A percentile compares a stretch with the other conserved stretches of the same genome.
phyloP scores from a whole-genome alignment of 2,329 filamentous ascomycete species.

The Fusarium denticulatum region DNA sequence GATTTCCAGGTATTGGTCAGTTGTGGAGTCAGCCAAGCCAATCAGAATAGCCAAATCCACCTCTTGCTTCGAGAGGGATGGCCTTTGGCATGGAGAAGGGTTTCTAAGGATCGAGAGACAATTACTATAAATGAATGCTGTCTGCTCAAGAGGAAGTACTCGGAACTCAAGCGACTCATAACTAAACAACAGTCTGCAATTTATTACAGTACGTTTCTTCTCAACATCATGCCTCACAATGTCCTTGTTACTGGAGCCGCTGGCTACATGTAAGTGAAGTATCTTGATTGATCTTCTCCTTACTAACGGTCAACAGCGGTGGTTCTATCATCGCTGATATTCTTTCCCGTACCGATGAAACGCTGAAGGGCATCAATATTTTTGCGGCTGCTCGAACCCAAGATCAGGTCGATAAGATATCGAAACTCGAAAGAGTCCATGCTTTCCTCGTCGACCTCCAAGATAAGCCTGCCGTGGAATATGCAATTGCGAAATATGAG shows the following conservation, averaged over 20 bases:
- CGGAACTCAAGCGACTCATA: not conserved
- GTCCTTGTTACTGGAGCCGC: conserved; percentile 50
- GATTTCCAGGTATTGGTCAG: conserved; percentile 5
- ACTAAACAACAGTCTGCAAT: not conserved
- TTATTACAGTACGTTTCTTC: not conserved
- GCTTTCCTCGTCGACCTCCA: conserved; percentile 46
- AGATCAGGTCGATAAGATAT: conserved; percentile 46
- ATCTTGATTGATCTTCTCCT: not conserved
- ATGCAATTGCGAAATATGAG: conserved; percentile 37
- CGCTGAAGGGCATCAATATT: conserved; percentile 39
- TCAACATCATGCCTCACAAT: conserved; percentile 36
- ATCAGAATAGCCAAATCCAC: not conserved
- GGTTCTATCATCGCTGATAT: conserved; percentile 51
- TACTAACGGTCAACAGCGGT: conserved; percentile 39
- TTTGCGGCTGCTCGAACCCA: conserved; percentile 48
- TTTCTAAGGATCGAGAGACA: not conserved
- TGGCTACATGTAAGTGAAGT: conserved; percentile 45
- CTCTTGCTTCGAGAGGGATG: too few relatives aligned
- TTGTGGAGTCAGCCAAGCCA: not conserved
- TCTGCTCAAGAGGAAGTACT: not conserved
- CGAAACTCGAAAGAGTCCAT: conserved; percentile 43
- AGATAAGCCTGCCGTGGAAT: conserved; percentile 41
- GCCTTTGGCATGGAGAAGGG: not conserved
- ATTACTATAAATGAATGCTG: not conserved
- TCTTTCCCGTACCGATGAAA: conserved; percentile 28